phyloP scores from a whole-genome alignment of 148 eudicot species.

The Rhododendron ovatum region DNA sequence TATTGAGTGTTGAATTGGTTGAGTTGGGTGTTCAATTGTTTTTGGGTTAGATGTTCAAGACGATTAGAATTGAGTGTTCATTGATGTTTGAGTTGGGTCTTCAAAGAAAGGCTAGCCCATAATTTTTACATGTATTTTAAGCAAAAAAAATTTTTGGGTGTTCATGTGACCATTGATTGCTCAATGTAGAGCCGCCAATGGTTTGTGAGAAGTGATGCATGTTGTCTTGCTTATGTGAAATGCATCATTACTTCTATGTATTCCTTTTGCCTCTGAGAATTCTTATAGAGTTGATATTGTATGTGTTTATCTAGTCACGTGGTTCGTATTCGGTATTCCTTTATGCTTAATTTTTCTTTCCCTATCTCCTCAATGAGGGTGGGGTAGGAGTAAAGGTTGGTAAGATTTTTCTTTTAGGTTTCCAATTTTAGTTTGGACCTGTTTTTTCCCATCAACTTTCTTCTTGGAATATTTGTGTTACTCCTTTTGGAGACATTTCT shows the following conservation, averaged over 20 bases:
- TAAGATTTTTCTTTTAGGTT: neutral
- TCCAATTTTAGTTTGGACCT: neutral
- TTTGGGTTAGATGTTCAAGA: too few species aligned
- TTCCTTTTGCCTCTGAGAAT: neutral
- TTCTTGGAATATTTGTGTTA: neutral
- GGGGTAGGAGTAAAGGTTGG: neutral
- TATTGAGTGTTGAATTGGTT: too few species aligned
- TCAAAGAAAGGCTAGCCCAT: too few species aligned
- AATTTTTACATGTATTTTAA: too few species aligned
- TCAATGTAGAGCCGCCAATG: too few species aligned
- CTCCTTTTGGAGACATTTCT: neutral
- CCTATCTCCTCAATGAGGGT: neutral
- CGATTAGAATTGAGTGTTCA: too few species aligned
- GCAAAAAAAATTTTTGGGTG: too few species aligned
- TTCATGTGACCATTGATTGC: too few species aligned
- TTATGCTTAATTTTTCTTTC: neutral
- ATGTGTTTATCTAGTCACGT: neutral
- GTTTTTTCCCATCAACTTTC: neutral
- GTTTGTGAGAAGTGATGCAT: neutral
- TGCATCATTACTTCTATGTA: neutral
- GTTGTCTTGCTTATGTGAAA: neutral
- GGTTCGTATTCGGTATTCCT: neutral
- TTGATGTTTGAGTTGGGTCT: too few species aligned
- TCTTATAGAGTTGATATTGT: neutral
- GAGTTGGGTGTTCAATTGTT: too few species aligned